Percentiles rank a stretch among this genome's conserved stretches.
Conservation (phyloP, 2,329 filamentous ascomycete genomes). For the Aspergillus novoparasiticus region DNA sequence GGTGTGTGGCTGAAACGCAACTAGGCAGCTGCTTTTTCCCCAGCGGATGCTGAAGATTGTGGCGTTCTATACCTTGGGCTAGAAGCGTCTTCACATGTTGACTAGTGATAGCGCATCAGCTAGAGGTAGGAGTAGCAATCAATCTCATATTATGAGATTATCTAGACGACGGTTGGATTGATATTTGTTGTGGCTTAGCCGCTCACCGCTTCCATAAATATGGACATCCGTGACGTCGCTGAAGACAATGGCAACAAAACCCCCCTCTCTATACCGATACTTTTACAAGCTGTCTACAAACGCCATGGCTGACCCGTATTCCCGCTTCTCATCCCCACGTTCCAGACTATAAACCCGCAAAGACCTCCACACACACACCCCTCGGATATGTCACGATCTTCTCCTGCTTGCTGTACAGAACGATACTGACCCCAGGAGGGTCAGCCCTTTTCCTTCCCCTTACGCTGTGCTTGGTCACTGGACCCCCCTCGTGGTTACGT, state of each 20-base stretch:
- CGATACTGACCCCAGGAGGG: constrained; percentile 30
- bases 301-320: constrained; percentile 14
- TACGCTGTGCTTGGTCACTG: constrained; percentile 24
- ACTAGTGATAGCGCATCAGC: neutral
- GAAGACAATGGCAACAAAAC: neutral
- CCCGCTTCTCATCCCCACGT: neutral
- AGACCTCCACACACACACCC: constrained; percentile 7
- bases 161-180: neutral
- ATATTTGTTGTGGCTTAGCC: constrained; percentile 6
- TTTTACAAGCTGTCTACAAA: neutral
- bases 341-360: constrained; percentile 7
- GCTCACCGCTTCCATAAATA: constrained; percentile 13
- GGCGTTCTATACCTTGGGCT: constrained; percentile 6
- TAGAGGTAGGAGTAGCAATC: neutral
- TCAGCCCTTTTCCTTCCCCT: constrained; percentile 25
- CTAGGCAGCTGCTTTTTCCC: constrained; percentile 19
- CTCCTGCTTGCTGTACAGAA: constrained; percentile 24
- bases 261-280: neutral
- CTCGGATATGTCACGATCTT: constrained; percentile 31
- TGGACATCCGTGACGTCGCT: constrained; percentile 21
- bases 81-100: neutral
- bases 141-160: neutral
- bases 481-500: neutral
- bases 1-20: constrained; percentile 19
- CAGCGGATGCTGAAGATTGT: constrained; percentile 12